These are phyloP conservation scores for Malus sieversii DNA, from an alignment of 306 rosid species.

Conservation along the genomic window DNA sequence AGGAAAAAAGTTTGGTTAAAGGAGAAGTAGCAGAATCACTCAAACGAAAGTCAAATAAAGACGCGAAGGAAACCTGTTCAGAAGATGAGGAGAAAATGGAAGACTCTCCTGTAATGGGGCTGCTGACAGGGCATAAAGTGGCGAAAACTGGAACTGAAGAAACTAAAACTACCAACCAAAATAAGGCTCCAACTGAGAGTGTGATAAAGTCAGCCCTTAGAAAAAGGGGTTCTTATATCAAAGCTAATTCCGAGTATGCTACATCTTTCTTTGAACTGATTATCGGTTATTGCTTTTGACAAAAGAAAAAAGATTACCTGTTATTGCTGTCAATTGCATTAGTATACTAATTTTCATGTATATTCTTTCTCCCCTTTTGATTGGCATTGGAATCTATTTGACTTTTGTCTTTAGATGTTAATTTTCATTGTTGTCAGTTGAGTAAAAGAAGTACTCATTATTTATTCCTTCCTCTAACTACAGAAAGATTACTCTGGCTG, in stretches of 20 bases:
- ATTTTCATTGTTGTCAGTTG: not conserved
- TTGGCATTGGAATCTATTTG: not conserved
- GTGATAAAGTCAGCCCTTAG: slow-evolving; percentile 61
- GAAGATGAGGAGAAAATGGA: slow-evolving; percentile 62
- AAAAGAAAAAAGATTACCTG: no score
- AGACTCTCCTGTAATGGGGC: slow-evolving; percentile 70
- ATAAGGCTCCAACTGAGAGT: slow-evolving; percentile 49
- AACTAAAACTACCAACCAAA: slow-evolving; percentile 35
- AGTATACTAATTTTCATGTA: not conserved
- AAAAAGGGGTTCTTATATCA: slow-evolving; percentile 62
- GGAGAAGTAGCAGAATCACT: slow-evolving; percentile 38
- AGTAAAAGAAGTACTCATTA: not conserved
- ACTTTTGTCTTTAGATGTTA: not conserved
- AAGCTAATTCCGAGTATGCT: slow-evolving; percentile 81
- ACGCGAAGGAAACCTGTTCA: slow-evolving; percentile 33
- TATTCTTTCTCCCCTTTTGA: not conserved
- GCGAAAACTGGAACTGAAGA: slow-evolving; percentile 34
- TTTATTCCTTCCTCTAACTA: not conserved
- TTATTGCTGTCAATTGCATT: not conserved
- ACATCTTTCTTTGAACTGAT: slow-evolving; percentile 14
- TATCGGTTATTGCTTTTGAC: not conserved
- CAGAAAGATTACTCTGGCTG: slow-evolving; percentile 73
- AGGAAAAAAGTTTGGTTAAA: slow-evolving; percentile 34
- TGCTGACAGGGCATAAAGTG: slow-evolving; percentile 44
- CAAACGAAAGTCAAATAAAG: slow-evolving; percentile 42